These are phyloP conservation scores for Globisporangium lucens DNA, from an alignment of 352 stramenopile genomes.

Conservation along the genomic window DNA sequence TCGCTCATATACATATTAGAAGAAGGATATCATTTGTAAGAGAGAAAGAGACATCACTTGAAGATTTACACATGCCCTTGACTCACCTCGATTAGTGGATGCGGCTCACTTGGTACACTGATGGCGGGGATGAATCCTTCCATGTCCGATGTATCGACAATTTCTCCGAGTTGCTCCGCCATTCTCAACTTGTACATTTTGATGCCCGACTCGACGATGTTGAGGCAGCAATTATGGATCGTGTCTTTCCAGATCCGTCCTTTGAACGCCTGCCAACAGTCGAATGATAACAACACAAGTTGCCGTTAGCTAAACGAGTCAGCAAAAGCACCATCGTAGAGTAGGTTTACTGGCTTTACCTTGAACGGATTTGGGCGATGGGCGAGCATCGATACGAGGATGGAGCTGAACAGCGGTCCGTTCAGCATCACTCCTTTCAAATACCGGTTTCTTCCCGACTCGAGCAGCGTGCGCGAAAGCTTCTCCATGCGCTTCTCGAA, in stretches of 20 bases:
- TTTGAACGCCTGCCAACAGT: constrained; percentile 44
- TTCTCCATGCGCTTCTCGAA: constrained; percentile 72
- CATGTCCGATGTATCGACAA: constrained; percentile 73
- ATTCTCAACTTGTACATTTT: constrained; percentile 81
- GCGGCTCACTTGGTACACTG: constrained; percentile 19
- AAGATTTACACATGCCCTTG: neutral
- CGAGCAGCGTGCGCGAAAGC: constrained; percentile 43
- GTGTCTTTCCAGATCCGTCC: constrained; percentile 72
- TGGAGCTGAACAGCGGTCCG: constrained; percentile 60
- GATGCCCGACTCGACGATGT: constrained; percentile 72
- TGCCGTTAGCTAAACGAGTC: neutral
- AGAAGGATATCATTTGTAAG: neutral
- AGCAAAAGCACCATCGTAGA: neutral
- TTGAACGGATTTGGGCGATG: constrained; percentile 63
- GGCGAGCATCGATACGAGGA: constrained; percentile 74
- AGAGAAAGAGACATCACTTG: neutral
- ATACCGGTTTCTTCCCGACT: constrained; percentile 69
- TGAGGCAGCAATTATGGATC: constrained; percentile 80
- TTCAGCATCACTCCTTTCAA: constrained; percentile 67
- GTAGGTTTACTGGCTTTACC: constrained; percentile 20
- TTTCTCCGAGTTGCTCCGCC: constrained; percentile 54
- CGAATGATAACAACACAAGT: neutral
- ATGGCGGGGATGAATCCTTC: constrained; percentile 51
- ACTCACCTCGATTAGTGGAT: constrained; percentile 39
- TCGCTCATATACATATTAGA: constrained; percentile 9